Evolutionary conservation across 345 rosid genomes (phyloP).

Genomic region (Angophora floribunda): DNA sequence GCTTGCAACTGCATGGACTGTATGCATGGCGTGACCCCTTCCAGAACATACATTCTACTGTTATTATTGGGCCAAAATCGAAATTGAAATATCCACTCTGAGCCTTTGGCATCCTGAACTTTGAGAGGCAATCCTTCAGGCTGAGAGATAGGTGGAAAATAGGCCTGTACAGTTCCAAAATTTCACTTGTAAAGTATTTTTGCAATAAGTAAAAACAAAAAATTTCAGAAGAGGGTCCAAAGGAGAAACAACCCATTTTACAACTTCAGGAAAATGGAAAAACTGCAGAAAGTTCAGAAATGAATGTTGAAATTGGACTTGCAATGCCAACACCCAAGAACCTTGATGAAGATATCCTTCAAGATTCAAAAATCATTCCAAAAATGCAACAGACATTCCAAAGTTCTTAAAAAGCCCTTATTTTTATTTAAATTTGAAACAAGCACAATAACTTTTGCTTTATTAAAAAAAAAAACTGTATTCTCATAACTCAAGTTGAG

Average conservation of each 20-base stretch:
- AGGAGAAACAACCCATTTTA: background rate
- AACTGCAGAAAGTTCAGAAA: background rate
- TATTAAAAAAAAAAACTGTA: background rate
- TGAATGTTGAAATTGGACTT: background rate
- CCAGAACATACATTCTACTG: slow-evolving; percentile 93
- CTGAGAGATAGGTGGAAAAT: slow-evolving; percentile 73
- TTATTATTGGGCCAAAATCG: slow-evolving; percentile 93
- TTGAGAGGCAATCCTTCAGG: slow-evolving; percentile 91
- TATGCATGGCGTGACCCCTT: slow-evolving; percentile 90
- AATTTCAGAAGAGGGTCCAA: background rate
- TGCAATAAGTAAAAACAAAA: background rate
- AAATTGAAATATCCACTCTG: slow-evolving; percentile 92
- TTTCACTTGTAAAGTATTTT: background rate
- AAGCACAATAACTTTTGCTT: background rate
- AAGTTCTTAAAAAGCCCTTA: background rate
- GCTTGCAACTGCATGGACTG: slow-evolving; percentile 95
- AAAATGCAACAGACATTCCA: background rate
- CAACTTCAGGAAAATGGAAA: background rate
- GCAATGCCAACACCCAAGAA: background rate
- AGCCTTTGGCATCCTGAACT: slow-evolving; percentile 90
- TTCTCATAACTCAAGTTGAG: background rate
- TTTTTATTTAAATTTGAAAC: background rate
- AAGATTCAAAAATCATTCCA: background rate
- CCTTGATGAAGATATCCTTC: background rate
- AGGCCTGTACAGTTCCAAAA: slow-evolving; percentile 38